Evolutionary conservation across 257 asterid species (phyloP).

Genomic region (Solanum sejunctum): DNA sequence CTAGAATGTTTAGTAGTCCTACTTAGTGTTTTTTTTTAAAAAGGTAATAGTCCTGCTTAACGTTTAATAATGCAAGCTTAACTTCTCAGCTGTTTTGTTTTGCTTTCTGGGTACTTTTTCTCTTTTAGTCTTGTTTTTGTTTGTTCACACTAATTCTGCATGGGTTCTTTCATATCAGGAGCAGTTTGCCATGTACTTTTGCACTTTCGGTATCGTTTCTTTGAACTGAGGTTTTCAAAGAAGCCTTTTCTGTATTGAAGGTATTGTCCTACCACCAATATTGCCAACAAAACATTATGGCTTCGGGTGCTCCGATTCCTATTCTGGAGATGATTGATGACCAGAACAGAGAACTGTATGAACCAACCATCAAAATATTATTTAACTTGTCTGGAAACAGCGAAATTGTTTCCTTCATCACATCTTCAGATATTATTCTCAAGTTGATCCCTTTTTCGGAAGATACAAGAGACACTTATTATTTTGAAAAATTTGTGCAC

Average conservation of each 20-base stretch:
- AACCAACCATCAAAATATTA: constrained; percentile 41
- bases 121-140: not conserved
- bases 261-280: constrained; percentile 23
- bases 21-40: not conserved
- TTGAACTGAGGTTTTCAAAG: constrained; percentile 44
- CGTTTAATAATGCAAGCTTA: not conserved
- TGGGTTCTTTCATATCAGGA: constrained; percentile 22
- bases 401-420: not conserved
- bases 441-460: constrained; percentile 7
- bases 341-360: constrained; percentile 28
- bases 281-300: constrained; percentile 20
- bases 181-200: constrained; percentile 20
- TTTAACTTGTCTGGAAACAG: constrained; percentile 31
- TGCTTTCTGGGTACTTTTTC: not conserved
- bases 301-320: constrained; percentile 36
- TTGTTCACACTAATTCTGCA: not conserved
- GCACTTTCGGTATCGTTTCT: constrained; percentile 51
- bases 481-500: constrained; percentile 53
- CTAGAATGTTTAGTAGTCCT: not conserved
- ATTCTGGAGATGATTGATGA: constrained; percentile 43
- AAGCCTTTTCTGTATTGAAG: constrained; percentile 44
- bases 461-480: constrained; percentile 52
- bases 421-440: not conserved
- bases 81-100: not conserved
- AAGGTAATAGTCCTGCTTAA: not conserved